These are phyloP conservation scores for Xylaria telfairii DNA, from an alignment of 495 filamentous ascomycete genomes.

Conservation along the genomic window DNA sequence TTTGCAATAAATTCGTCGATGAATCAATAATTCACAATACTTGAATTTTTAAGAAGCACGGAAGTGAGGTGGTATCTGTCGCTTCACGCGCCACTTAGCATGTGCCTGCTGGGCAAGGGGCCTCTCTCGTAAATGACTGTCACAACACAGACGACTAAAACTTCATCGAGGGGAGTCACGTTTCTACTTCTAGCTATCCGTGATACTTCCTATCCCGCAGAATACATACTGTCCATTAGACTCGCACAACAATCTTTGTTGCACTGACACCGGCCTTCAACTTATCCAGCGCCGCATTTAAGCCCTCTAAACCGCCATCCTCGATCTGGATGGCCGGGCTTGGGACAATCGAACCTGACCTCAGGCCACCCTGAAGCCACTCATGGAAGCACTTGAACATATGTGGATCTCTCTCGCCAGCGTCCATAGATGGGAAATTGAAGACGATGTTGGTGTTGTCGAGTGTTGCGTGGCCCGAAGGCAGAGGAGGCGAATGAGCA, in stretches of 20 bases:
- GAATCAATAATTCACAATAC: no score
- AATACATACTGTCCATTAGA: background rate
- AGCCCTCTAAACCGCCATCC: background rate
- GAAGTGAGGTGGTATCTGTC: no score
- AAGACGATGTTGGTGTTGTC: background rate
- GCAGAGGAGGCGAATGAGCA: background rate
- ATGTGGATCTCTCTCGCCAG: background rate
- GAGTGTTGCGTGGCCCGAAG: background rate
- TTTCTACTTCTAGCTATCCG: background rate
- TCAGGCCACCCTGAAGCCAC: background rate
- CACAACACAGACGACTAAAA: no score
- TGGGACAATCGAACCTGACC: background rate
- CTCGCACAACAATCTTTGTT: background rate
- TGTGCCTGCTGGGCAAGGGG: no score
- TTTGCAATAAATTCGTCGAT: no score
- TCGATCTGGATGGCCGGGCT: background rate
- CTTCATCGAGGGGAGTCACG: no score
- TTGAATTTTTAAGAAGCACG: no score
- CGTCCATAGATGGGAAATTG: background rate
- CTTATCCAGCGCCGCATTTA: background rate
- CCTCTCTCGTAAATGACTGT: no score
- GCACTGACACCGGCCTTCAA: background rate
- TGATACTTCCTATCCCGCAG: background rate
- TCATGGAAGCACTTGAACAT: background rate
- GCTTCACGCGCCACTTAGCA: no score